Evolutionary conservation across 169 alveolate species (phyloP), one percentile per base, ranked within the genome.

Genomic region (Cryptosporidium viatorum): DNA sequence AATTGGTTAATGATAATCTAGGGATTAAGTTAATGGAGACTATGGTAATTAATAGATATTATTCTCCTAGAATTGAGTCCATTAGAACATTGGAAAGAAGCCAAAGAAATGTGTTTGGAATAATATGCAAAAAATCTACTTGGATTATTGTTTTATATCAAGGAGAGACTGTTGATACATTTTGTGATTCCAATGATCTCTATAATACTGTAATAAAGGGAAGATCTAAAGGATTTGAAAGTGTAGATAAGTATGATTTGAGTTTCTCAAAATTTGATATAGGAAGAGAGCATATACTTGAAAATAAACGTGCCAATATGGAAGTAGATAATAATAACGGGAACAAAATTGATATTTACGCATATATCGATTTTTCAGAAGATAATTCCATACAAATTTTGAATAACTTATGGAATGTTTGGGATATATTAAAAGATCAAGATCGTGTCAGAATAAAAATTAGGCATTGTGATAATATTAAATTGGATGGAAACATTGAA

Each of bases 21-120:
- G 67, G 67, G 18, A 45, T 80, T 8, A 80, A 80, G 51, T 65
- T 80, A 59, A 80, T 80, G 89, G 80, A 80, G 29, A 80, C 89
- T 3, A 23, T 80, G 23, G 68, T 80, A 14, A 65, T 80, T 18
- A 80, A 80, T 26, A 37, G 31, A 39, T 80, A 70, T 51, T 80
- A 80, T 37, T 80, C 89, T 16, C 58, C 75, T 21, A 48, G 41
- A 39, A 41, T 80, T 45, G 89, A 80, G 67, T 60, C 89, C 0
- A 41, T 80, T 3, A 62, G 89, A 48, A 29, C 18, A 26, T 18
- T 80, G n/a, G 89, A 62, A 29, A 80, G 89, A 43, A 39, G 18
- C 9, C 80, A 80, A 45, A 60, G 75, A 26, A 50, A 45, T 16
- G 60, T 4, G 6, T 59, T 80, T 41, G 67, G 75, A 33, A 37